These are phyloP conservation scores for Fusarium foetens DNA, from an alignment of 2,329 filamentous ascomycete genomes.

Conservation along the genomic window DNA sequence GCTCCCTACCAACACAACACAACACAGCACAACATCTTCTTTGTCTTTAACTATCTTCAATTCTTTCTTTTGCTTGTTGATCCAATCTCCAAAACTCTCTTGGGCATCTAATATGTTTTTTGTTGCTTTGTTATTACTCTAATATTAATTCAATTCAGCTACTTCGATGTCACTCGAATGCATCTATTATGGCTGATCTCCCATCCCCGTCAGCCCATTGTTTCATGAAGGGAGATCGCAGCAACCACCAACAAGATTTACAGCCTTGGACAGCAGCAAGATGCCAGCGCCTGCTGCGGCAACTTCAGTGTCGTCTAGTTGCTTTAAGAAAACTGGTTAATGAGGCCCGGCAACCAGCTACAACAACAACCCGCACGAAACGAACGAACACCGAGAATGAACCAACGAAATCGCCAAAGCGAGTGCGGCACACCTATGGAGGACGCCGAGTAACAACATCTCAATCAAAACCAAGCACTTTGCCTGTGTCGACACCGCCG, in stretches of 20 bases:
- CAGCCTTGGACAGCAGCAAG: conserved; percentile 59
- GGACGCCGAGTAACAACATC: conserved; percentile 22
- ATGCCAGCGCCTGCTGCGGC: conserved; percentile 59
- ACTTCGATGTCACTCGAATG: background rate
- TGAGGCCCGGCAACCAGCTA: conserved; percentile 27
- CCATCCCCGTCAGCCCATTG: conserved; percentile 32
- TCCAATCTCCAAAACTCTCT: background rate
- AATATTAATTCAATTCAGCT: background rate
- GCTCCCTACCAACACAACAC: background rate
- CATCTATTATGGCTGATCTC: conserved; percentile 16
- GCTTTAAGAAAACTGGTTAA: conserved; percentile 51
- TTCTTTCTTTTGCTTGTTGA: background rate
- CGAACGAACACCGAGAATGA: conserved; percentile 22
- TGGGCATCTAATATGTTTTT: background rate
- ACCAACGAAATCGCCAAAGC: conserved; percentile 35
- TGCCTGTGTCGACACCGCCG: conserved; percentile 38
- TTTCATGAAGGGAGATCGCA: background rate
- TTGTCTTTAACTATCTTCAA: background rate
- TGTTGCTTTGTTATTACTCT: background rate
- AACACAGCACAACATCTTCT: conserved; percentile 6
- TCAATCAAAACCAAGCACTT: conserved; percentile 1
- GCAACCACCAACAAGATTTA: conserved; percentile 18
- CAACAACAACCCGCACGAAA: conserved; percentile 32
- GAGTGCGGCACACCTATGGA: conserved; percentile 48
- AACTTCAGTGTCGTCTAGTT: conserved; percentile 56